phyloP scores from a whole-genome alignment of 768 basidiomycete species.

The Pleurotus platypus region DNA sequence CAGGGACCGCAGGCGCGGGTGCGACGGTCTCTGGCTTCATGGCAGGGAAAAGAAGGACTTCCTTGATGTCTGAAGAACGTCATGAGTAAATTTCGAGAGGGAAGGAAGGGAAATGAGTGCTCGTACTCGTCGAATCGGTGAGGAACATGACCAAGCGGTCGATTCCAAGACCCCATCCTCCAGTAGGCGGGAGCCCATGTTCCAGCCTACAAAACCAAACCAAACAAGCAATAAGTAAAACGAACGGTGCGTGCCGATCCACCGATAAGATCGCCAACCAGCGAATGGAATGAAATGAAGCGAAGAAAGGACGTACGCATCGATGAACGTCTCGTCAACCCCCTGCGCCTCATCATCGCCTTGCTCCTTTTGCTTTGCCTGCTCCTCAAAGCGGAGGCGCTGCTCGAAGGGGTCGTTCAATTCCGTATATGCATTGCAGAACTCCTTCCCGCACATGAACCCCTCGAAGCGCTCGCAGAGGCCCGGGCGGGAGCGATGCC shows the following conservation, averaged over 20 bases:
- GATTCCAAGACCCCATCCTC: slow-evolving; percentile 95
- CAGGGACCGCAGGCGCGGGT: slow-evolving; percentile 19
- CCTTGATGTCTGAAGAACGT: slow-evolving; percentile 77
- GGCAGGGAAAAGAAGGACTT: slow-evolving; percentile 93
- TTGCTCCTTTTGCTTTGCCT: slow-evolving; percentile 89
- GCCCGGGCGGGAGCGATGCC: slow-evolving; percentile 94
- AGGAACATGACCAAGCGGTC: slow-evolving; percentile 99
- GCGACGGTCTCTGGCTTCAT: slow-evolving; percentile 81
- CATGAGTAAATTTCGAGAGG: background rate
- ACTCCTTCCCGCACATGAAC: slow-evolving; percentile 97
- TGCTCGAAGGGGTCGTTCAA: slow-evolving; percentile 99
- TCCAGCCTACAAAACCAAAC: slow-evolving; percentile 60
- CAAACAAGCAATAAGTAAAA: background rate
- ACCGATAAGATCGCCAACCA: background rate
- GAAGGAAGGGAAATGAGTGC: slow-evolving; percentile 6
- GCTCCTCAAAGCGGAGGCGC: slow-evolving; percentile 92
- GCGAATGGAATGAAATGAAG: slow-evolving; percentile 2
- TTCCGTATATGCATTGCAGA: slow-evolving; percentile 99
- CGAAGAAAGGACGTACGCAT: slow-evolving; percentile 62
- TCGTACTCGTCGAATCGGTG: slow-evolving; percentile 87
- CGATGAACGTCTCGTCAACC: slow-evolving; percentile 92
- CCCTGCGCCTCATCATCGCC: slow-evolving; percentile 99
- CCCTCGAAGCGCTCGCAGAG: slow-evolving; percentile 98
- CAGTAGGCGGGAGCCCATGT: slow-evolving; percentile 95
- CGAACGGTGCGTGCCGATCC: slow-evolving; percentile 1